These are phyloP conservation scores for Leccinum fuscescens DNA, from an alignment of 1,284 basidiomycete species.

Conservation along the genomic window DNA sequence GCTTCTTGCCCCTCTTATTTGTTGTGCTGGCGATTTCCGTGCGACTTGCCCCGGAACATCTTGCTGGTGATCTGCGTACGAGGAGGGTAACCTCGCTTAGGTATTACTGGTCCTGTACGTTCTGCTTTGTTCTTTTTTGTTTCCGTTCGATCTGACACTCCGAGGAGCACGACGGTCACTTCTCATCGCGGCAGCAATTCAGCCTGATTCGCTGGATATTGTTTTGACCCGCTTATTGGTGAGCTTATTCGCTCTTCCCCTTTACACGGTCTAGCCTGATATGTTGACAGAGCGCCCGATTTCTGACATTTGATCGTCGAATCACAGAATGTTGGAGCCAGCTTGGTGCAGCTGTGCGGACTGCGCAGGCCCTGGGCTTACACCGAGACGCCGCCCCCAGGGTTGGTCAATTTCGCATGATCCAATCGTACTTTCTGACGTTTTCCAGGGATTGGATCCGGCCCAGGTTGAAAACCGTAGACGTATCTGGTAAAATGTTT, in stretches of 20 bases:
- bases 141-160: conserved; percentile 13
- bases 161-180: conserved; percentile 76
- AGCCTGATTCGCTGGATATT: conserved; percentile 86
- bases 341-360: conserved; percentile 87
- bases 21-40: conserved; percentile 91
- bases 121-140: neutral
- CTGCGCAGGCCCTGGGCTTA: conserved; percentile 90
- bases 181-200: conserved; percentile 85
- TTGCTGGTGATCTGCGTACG: conserved; percentile 74
- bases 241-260: conserved; percentile 26
- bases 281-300: conserved; percentile 73
- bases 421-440: conserved; percentile 9
- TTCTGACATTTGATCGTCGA: conserved; percentile 84
- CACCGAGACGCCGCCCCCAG: conserved; percentile 89
- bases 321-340: conserved; percentile 96
- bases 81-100: conserved; percentile 78
- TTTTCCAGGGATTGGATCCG: conserved; percentile 68
- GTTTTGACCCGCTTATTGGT: conserved; percentile 87
- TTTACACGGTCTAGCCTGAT: conserved; percentile 11
- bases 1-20: conserved; percentile 88
- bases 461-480: conserved; percentile 86
- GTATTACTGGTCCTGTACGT: conserved; percentile 93
- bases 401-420: conserved; percentile 43
- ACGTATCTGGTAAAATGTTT: conserved; percentile 72
- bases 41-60: conserved; percentile 79